phyloP scores from a whole-genome alignment of 176 grass and related monocot species.

The Puya raimondii region DNA sequence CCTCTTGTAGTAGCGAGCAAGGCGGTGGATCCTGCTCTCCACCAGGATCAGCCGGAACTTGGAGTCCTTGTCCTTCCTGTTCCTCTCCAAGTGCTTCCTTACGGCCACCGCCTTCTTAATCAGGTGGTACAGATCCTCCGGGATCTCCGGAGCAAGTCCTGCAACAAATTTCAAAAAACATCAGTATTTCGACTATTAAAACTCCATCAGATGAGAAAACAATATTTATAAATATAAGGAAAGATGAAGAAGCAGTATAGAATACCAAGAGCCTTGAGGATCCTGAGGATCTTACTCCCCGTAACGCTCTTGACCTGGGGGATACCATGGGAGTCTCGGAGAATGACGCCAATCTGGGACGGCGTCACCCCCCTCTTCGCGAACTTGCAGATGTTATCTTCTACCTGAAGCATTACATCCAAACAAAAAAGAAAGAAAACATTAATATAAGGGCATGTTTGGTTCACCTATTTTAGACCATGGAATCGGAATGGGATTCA shows the following conservation, averaged over 20 bases:
- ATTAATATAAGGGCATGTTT: no score
- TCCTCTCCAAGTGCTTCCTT: constrained; percentile 91
- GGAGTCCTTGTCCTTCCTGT: constrained; percentile 93
- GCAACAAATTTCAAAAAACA: not conserved
- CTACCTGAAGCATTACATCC: constrained; percentile 6
- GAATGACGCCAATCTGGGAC: constrained; percentile 74
- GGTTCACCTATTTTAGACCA: no score
- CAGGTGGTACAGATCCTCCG: constrained; percentile 73
- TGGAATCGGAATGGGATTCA: no score
- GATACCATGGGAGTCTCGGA: constrained; percentile 82
- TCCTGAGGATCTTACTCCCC: constrained; percentile 87
- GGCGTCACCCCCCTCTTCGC: constrained; percentile 67
- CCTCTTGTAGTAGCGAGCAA: constrained; percentile 94
- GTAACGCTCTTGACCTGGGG: constrained; percentile 68
- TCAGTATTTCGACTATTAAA: constrained; percentile 4
- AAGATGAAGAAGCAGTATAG: no score
- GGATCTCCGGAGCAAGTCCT: constrained; percentile 71
- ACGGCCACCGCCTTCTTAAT: constrained; percentile 89
- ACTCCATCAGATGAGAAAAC: not conserved
- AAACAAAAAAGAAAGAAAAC: constrained; percentile 6
- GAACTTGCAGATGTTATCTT: constrained; percentile 25
- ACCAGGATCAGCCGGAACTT: constrained; percentile 89
- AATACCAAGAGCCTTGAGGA: constrained; percentile 74
- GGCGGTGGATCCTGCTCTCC: constrained; percentile 89
- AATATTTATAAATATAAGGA: not conserved